Conservation (phyloP, 2,329 filamentous ascomycete species). For the Metarhizium robertsii region DNA sequence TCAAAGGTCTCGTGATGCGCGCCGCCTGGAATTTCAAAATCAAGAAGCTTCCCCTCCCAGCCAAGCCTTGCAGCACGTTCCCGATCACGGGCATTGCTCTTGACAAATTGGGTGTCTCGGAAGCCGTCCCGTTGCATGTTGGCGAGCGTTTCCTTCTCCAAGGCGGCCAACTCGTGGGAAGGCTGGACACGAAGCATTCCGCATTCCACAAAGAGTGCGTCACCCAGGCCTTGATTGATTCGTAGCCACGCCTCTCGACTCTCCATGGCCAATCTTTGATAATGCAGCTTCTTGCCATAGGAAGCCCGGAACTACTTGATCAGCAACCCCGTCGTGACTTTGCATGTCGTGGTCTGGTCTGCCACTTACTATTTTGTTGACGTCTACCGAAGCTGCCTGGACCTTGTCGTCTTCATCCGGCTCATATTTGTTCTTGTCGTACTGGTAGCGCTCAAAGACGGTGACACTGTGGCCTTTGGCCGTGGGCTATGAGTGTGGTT, state of each 20-base stretch:
- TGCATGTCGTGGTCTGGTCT: too few species aligned
- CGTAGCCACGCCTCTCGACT: conserved; percentile 14
- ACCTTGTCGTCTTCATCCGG: conserved; percentile 8
- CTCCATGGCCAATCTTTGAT: conserved; percentile 15
- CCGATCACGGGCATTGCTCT: conserved; percentile 10
- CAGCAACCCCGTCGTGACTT: not conserved
- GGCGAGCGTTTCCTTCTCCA: conserved; percentile 15
- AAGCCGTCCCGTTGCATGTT: conserved; percentile 16
- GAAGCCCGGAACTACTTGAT: conserved; percentile 14
- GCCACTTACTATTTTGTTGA: conserved; percentile 15
- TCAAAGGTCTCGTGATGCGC: conserved; percentile 8
- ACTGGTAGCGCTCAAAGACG: conserved; percentile 14
- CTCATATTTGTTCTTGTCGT: conserved; percentile 13
- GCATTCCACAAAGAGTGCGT: conserved; percentile 10
- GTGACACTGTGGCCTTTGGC: conserved; percentile 8
- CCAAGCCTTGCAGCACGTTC: conserved; percentile 10
- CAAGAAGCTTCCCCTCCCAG: conserved; percentile 14
- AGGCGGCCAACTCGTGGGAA: conserved; percentile 7
- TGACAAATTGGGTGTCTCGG: conserved; percentile 14
- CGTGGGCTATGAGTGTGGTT: not conserved
- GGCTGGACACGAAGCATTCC: conserved; percentile 20
- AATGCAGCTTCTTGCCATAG: conserved; percentile 15
- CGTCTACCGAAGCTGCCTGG: conserved; percentile 16
- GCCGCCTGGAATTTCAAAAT: conserved; percentile 13
- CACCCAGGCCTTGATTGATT: conserved; percentile 8